Conservation (phyloP, 2,329 filamentous ascomycete genomes). For the Scedosporium apiospermum region DNA sequence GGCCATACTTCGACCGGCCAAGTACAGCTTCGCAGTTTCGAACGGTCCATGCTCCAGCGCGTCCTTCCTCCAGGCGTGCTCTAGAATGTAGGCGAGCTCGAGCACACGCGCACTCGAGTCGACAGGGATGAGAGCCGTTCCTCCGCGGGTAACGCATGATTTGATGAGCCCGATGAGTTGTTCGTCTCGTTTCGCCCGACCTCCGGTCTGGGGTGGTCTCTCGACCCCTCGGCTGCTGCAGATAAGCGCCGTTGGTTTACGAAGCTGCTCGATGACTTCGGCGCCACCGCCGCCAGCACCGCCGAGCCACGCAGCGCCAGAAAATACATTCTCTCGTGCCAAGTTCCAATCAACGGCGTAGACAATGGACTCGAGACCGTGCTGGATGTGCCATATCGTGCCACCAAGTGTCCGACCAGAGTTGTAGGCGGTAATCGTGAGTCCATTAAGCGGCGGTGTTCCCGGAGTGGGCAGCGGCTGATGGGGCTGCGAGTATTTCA, state of each 20-base stretch:
- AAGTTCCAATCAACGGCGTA: constrained; percentile 99
- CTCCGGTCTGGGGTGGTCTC: constrained; percentile 58
- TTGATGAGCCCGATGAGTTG: constrained; percentile 75
- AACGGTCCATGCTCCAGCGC: constrained; percentile 41
- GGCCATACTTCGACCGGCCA: constrained; percentile 78
- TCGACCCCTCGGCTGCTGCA: constrained; percentile 81
- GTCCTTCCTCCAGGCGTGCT: constrained; percentile 78
- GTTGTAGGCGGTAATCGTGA: constrained; percentile 94
- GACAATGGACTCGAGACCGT: constrained; percentile 91
- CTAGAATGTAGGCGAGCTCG: constrained; percentile 83
- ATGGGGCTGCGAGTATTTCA: constrained; percentile 96
- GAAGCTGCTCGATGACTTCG: constrained; percentile 86
- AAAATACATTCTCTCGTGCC: constrained; percentile 87
- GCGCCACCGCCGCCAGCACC: constrained; percentile 70
- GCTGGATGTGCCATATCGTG: constrained; percentile 98
- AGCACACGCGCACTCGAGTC: constrained; percentile 93
- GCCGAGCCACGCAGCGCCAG: constrained; percentile 88
- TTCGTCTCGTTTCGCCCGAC: constrained; percentile 75
- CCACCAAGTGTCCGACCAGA: constrained; percentile 92
- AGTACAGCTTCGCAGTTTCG: constrained; percentile 55
- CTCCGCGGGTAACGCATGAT: constrained; percentile 67
- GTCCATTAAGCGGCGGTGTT: constrained; percentile 77
- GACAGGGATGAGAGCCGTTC: constrained; percentile 85
- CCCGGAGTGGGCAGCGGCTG: constrained; percentile 81
- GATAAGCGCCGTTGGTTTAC: constrained; percentile 86